These are phyloP conservation scores for Sambucus nigra DNA, from an alignment of 129 eudicot genomes.

Conservation along the genomic window DNA sequence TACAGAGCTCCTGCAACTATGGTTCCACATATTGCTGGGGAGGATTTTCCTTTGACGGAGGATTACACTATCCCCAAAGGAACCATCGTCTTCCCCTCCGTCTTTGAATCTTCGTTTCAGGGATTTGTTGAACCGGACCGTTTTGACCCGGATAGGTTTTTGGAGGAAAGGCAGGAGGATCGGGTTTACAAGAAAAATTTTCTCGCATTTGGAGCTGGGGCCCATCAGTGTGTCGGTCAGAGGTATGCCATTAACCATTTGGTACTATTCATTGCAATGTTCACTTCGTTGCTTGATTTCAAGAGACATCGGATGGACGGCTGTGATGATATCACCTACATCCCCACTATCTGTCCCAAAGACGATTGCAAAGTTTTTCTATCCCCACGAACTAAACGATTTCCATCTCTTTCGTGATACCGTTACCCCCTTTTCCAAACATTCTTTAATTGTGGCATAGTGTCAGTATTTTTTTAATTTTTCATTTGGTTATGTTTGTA, in stretches of 20 bases:
- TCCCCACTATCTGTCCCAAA: conserved; percentile 79
- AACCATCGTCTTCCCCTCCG: conserved; percentile 74
- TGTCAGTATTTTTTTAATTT: background rate
- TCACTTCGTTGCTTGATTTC: conserved; percentile 61
- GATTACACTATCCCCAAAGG: conserved; percentile 67
- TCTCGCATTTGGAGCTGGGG: conserved; percentile 77
- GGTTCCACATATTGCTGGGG: conserved; percentile 86
- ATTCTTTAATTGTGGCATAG: background rate
- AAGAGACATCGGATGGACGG: conserved; percentile 63
- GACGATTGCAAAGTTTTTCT: conserved; percentile 74
- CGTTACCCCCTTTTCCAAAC: background rate
- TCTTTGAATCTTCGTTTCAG: conserved; percentile 78
- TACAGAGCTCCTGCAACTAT: conserved; percentile 69
- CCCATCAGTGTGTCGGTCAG: conserved; percentile 94
- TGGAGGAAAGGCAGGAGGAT: conserved; percentile 61
- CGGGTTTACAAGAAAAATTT: conserved; percentile 57
- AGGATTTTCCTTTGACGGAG: conserved; percentile 53
- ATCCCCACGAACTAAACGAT: conserved; percentile 30
- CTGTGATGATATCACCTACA: conserved; percentile 74
- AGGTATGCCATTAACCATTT: conserved; percentile 76
- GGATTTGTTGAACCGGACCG: conserved; percentile 63
- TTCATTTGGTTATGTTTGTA: too few species aligned
- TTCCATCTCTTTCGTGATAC: conserved; percentile 32
- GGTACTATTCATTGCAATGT: conserved; percentile 71
- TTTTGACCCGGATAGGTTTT: conserved; percentile 88